Evolutionary conservation across 345 rosid species (phyloP).

Genomic region (Luvunga scandens): DNA sequence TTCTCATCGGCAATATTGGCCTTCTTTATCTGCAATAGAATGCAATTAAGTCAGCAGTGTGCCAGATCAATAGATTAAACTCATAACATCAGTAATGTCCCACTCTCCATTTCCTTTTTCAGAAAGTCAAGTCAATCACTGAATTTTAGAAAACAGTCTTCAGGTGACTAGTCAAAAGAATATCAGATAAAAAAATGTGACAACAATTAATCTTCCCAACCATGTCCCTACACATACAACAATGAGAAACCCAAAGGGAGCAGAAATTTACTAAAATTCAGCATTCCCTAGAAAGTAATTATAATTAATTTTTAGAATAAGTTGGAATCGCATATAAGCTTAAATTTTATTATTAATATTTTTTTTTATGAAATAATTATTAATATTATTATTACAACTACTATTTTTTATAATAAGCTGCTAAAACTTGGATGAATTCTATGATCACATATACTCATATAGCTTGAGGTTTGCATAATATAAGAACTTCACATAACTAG

Average conservation of each 20-base stretch:
- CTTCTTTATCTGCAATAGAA: slow-evolving; percentile 74
- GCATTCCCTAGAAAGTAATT: not conserved
- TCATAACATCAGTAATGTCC: not conserved
- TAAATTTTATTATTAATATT: not conserved
- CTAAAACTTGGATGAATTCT: not conserved
- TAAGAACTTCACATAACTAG: not conserved
- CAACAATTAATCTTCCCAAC: not conserved
- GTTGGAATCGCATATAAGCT: not conserved
- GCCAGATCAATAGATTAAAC: not conserved
- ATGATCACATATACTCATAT: not conserved
- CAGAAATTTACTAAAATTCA: not conserved
- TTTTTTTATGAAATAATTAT: not conserved
- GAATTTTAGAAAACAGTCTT: not conserved
- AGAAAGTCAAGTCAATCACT: not conserved
- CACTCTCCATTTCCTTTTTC: not conserved
- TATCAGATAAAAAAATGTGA: not conserved
- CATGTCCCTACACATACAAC: not conserved
- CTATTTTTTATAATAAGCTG: not conserved
- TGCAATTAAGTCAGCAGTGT: slow-evolving; percentile 10
- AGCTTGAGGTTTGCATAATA: not conserved
- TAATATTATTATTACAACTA: not conserved
- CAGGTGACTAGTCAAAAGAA: not conserved
- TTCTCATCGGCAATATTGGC: slow-evolving; percentile 80
- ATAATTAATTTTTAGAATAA: not conserved
- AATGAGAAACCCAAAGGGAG: not conserved